These are phyloP conservation scores for Dimocarpus longan DNA, from an alignment of 345 rosid genomes.

Conservation along the genomic window DNA sequence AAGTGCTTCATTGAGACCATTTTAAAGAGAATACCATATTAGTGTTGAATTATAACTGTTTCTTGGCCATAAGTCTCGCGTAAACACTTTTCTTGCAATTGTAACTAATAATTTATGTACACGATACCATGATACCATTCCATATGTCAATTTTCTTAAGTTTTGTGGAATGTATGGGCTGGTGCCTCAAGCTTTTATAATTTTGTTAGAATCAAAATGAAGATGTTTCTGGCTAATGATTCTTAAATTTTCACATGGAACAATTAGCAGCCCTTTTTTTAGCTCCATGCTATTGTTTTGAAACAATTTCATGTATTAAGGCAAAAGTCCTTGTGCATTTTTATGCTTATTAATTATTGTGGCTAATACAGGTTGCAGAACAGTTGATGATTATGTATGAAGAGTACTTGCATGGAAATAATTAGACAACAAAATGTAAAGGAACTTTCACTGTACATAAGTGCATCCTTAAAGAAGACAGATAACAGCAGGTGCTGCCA, in stretches of 20 bases:
- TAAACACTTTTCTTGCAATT: too few species aligned
- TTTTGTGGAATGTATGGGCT: background rate
- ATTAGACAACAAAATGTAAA: background rate
- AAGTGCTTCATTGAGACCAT: background rate
- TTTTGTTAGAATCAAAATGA: background rate
- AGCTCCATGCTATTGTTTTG: background rate
- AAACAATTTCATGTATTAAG: background rate
- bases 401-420: slow-evolving; percentile 36
- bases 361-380: slow-evolving; percentile 52
- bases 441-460: background rate
- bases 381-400: slow-evolving; percentile 52
- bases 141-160: too few species aligned
- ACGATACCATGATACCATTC: too few species aligned
- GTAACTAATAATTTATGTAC: too few species aligned
- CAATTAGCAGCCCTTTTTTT: background rate
- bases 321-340: background rate
- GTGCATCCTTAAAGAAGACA: background rate
- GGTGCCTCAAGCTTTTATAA: slow-evolving; percentile 7
- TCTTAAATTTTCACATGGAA: background rate
- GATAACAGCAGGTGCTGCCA: background rate
- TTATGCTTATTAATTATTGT: background rate
- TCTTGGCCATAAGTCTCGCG: background rate
- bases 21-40: background rate
- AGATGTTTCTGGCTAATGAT: background rate
- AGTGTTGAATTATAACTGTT: background rate